A percentile compares a stretch with the other conserved stretches of the same genome.
phyloP scores from a whole-genome alignment of 108 stramenopile genomes.

The Fragilariopsis cylindrus region DNA sequence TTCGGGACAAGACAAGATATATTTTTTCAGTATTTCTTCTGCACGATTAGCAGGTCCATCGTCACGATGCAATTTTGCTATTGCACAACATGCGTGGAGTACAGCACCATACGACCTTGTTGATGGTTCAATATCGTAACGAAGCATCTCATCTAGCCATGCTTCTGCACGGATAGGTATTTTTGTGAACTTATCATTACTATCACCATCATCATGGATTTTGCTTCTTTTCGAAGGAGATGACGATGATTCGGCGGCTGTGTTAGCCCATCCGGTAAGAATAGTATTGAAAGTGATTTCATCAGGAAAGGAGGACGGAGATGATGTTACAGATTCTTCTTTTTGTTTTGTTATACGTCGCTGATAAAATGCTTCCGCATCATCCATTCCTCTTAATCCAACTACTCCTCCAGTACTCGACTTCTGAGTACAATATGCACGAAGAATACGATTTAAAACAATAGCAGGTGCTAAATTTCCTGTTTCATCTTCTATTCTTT shows the following conservation, averaged over 20 bases:
- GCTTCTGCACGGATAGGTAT: constrained; percentile 7
- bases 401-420: not conserved
- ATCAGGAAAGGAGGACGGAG: not conserved
- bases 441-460: constrained; percentile 5
- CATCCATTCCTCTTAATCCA: constrained; percentile 7
- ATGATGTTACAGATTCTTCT: no score
- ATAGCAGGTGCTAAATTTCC: constrained; percentile 9
- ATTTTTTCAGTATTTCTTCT: constrained; percentile 16
- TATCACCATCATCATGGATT: not conserved
- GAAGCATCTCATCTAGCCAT: constrained; percentile 13
- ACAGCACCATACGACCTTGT: not conserved
- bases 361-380: constrained; percentile 8
- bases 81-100: constrained; percentile 3
- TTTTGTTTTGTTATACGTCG: not conserved
- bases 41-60: constrained; percentile 12
- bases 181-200: not conserved
- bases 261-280: constrained; percentile 8
- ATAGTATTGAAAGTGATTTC: constrained; percentile 8
- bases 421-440: not conserved
- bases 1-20: not conserved
- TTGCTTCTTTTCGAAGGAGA: not conserved
- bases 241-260: not conserved
- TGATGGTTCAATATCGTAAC: not conserved
- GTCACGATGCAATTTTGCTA: not conserved
- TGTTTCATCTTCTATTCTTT: constrained; percentile 18